These are phyloP conservation scores for Ustilago loliicola DNA, from an alignment of 1,284 basidiomycete genomes.

Conservation along the genomic window DNA sequence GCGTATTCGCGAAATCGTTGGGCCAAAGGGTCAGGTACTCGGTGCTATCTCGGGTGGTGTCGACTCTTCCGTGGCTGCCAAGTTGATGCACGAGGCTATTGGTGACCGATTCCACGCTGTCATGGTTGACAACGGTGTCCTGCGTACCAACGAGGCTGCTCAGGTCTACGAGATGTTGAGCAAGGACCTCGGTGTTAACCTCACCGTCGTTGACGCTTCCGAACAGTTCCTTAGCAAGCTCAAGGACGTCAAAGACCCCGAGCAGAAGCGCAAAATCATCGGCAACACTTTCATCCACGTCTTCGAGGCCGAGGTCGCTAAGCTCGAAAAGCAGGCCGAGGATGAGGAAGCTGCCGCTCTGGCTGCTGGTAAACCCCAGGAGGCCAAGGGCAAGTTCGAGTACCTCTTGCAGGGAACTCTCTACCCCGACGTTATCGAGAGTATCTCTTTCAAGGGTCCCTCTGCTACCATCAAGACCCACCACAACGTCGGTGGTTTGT, in stretches of 20 bases:
- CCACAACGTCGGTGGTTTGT: conserved; percentile 96
- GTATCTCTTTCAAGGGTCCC: conserved; percentile 99
- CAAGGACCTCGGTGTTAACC: conserved; percentile 92
- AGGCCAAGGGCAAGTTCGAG: conserved; percentile 82
- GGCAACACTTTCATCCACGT: conserved; percentile 99
- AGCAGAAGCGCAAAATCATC: conserved; percentile 97
- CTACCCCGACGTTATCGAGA: conserved; percentile 99
- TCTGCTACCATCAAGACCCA: conserved; percentile 99
- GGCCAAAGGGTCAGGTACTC: conserved; percentile 93
- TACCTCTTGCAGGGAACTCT: conserved; percentile 98
- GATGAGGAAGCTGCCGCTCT: conserved; percentile 78
- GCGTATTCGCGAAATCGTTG: conserved; percentile 94
- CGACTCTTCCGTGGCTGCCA: conserved; percentile 97
- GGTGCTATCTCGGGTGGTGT: conserved; percentile 98
- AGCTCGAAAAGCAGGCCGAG: conserved; percentile 87
- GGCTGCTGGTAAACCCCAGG: conserved; percentile 61
- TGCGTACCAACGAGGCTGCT: conserved; percentile 88
- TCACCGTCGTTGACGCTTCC: conserved; percentile 95
- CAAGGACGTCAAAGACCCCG: conserved; percentile 92
- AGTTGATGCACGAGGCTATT: conserved; percentile 99
- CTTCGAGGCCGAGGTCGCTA: conserved; percentile 91
- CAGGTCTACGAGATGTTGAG: conserved; percentile 97
- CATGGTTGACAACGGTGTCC: conserved; percentile 99
- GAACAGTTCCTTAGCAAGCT: conserved; percentile 92
- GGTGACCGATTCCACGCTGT: conserved; percentile 97